phyloP scores from a whole-genome alignment of 169 alveolate species.

The Plasmodium vinckei region DNA sequence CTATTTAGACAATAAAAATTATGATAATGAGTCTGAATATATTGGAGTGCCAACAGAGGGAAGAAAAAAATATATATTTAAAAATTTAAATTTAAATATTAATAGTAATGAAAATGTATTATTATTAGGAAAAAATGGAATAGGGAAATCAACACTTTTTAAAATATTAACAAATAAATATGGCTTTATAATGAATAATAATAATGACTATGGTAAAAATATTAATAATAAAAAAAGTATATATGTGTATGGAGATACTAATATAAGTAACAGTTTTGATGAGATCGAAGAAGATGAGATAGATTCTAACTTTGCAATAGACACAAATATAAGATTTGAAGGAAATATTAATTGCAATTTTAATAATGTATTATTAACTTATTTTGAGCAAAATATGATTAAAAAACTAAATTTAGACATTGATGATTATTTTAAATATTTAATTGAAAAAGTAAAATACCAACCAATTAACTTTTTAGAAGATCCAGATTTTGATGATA shows the following conservation, averaged over 20 bases:
- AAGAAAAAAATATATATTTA: constrained; percentile 76
- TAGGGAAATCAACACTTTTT: constrained; percentile 83
- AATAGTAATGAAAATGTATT: constrained; percentile 78
- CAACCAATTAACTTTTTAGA: constrained; percentile 33
- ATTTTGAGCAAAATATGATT: constrained; percentile 74
- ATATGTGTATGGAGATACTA: constrained; percentile 56
- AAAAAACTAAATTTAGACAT: constrained; percentile 55
- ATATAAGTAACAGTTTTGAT: background rate
- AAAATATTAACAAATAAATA: constrained; percentile 75
- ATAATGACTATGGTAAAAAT: constrained; percentile 1
- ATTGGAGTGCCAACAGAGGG: constrained; percentile 25
- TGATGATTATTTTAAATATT: constrained; percentile 59
- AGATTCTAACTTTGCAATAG: background rate
- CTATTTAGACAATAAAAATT: too few relatives aligned
- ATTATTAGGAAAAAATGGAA: constrained; percentile 83
- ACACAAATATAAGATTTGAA: constrained; percentile 19
- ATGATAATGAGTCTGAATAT: background rate
- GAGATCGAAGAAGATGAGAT: constrained; percentile 1
- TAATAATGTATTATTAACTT: constrained; percentile 58
- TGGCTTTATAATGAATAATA: constrained; percentile 3
- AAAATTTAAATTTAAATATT: constrained; percentile 70
- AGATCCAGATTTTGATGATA: background rate
- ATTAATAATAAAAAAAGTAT: constrained; percentile 16
- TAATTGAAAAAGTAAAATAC: constrained; percentile 46
- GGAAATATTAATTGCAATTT: constrained; percentile 59